phyloP scores from a whole-genome alignment of 768 basidiomycete genomes.

The Russula abietina region DNA sequence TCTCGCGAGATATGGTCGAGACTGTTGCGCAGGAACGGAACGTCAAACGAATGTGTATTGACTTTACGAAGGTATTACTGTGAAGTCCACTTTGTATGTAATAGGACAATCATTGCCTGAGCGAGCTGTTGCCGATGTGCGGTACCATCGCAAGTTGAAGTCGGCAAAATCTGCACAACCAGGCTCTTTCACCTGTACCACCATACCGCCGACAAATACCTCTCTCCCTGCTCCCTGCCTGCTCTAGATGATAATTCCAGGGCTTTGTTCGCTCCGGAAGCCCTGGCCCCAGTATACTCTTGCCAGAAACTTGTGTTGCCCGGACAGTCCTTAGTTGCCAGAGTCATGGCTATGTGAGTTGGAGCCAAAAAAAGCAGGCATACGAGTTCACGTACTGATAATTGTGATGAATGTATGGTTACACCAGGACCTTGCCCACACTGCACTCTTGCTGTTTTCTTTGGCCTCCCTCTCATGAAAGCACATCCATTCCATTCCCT shows the following conservation, averaged over 20 bases:
- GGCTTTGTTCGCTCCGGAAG: not conserved
- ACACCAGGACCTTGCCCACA: no score
- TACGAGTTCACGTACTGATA: no score
- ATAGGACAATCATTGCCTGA: not conserved
- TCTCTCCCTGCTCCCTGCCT: not conserved
- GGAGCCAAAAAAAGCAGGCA: no score
- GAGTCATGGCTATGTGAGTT: no score
- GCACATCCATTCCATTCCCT: no score
- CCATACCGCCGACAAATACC: not conserved
- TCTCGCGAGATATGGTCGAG: conserved; percentile 65
- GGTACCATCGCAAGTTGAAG: not conserved
- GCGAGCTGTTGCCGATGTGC: not conserved
- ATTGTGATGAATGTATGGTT: no score
- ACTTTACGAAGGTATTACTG: conserved; percentile 50
- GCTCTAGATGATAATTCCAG: not conserved
- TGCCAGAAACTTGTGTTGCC: no score
- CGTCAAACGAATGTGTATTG: conserved; percentile 67
- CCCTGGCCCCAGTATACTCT: not conserved
- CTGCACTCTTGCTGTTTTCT: no score
- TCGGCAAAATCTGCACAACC: not conserved
- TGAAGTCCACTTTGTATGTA: conserved; percentile 25
- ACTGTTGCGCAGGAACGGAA: conserved; percentile 57
- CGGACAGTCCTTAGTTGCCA: no score
- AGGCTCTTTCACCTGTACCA: not conserved
- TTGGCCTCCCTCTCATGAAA: no score